Conservation (phyloP, 139 green algal genomes). For the Picochlorum sp. region DNA sequence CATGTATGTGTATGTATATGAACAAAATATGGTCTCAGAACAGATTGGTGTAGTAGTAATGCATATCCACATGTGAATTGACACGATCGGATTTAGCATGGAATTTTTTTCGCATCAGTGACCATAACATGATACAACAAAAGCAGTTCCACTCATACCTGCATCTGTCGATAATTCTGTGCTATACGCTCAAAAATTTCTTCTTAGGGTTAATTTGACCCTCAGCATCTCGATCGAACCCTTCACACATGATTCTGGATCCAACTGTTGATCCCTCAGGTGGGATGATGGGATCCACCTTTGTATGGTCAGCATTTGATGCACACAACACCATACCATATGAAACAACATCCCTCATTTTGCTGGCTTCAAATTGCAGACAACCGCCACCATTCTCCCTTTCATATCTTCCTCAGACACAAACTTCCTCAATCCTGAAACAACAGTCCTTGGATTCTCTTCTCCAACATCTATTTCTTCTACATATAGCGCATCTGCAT, state of each 20-base stretch:
- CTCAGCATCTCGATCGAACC: constrained; percentile 37
- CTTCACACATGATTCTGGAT: constrained; percentile 57
- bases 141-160: constrained; percentile 23
- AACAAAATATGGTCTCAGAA: constrained; percentile 9
- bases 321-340: constrained; percentile 90
- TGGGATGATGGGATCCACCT: constrained; percentile 74
- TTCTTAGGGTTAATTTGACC: constrained; percentile 80
- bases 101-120: constrained; percentile 2
- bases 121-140: neutral
- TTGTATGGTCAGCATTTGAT: constrained; percentile 61
- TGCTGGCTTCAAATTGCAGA: constrained; percentile 93
- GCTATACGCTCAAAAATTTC: constrained; percentile 74
- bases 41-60: constrained; percentile 7
- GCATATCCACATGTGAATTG: constrained; percentile 8
- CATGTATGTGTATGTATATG: constrained; percentile 2
- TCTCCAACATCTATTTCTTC: constrained; percentile 95
- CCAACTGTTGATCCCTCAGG: constrained; percentile 71
- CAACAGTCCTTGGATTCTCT: constrained; percentile 53
- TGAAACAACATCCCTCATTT: constrained; percentile 86
- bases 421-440: constrained; percentile 86
- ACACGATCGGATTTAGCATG: neutral
- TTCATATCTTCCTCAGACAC: constrained; percentile 77
- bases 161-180: constrained; percentile 57
- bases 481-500: constrained; percentile 88
- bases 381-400: constrained; percentile 60